These are phyloP conservation scores for Alternaria sp. DNA, from an alignment of 2,329 filamentous ascomycete genomes.

Conservation along the genomic window DNA sequence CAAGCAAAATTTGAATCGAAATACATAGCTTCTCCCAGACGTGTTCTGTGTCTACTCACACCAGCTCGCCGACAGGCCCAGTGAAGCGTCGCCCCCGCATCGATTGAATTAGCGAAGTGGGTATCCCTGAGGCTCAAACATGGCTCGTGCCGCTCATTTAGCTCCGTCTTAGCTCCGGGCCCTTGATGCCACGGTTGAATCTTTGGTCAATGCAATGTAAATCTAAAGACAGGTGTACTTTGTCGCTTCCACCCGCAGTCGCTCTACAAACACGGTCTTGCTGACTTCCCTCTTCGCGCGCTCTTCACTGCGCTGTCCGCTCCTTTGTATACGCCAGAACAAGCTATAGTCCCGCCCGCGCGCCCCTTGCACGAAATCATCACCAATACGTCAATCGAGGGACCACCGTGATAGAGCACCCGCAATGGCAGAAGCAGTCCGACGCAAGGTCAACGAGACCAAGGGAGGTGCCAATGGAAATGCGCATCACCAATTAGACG, in stretches of 20 bases:
- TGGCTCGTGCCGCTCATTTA: slow-evolving; percentile 17
- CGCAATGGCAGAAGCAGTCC: slow-evolving; percentile 39
- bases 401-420: background rate
- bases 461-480: slow-evolving; percentile 33
- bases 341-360: background rate
- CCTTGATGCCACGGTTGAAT: slow-evolving; percentile 45
- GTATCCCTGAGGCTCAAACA: slow-evolving; percentile 22
- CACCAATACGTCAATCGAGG: background rate
- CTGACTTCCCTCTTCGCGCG: background rate
- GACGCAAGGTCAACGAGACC: slow-evolving; percentile 37
- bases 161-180: slow-evolving; percentile 38
- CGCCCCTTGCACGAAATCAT: background rate
- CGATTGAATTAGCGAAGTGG: background rate
- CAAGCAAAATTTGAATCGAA: background rate
- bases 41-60: background rate
- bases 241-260: background rate
- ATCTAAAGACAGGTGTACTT: slow-evolving; percentile 14
- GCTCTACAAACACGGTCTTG: background rate
- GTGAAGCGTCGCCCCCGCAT: slow-evolving; percentile 6
- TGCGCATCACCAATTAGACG: slow-evolving; percentile 32
- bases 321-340: background rate
- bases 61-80: background rate
- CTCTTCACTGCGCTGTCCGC: background rate
- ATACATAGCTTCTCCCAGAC: background rate
- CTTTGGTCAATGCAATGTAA: slow-evolving; percentile 13